phyloP scores from a whole-genome alignment of 192 early-diverging fungal species.

The Geranomyces michiganensis region DNA sequence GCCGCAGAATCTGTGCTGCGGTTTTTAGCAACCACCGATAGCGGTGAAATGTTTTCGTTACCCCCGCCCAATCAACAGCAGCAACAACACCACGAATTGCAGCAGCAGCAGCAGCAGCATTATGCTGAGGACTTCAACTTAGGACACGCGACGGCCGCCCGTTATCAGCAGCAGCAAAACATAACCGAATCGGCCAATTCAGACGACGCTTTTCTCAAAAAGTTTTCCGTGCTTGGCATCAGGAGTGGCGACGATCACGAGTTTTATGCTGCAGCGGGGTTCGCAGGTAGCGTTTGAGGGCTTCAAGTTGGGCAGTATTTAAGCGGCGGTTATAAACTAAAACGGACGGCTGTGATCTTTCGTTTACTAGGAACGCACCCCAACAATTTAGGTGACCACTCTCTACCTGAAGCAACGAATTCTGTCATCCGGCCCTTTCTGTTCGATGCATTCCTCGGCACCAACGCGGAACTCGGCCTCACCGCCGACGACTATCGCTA shows the following conservation, averaged over 20 bases:
- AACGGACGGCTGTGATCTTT: not conserved
- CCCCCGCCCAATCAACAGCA: slow-evolving; percentile 3
- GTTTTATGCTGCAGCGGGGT: too few relatives aligned
- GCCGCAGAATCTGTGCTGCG: slow-evolving; percentile 28
- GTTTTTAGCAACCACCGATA: slow-evolving; percentile 20
- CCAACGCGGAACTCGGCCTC: not conserved
- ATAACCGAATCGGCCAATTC: not conserved
- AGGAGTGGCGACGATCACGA: not conserved
- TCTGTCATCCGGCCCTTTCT: slow-evolving; percentile 27
- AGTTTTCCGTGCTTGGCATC: not conserved
- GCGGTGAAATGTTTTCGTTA: slow-evolving; percentile 1
- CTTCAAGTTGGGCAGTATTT: too few relatives aligned
- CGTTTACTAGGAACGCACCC: not conserved
- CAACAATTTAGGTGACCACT: not conserved
- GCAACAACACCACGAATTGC: not conserved
- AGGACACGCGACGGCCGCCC: too few relatives aligned
- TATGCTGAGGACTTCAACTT: too few relatives aligned
- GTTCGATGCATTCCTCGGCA: slow-evolving; percentile 10
- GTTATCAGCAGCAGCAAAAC: too few relatives aligned
- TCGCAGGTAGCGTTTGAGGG: too few relatives aligned
- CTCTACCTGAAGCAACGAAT: not conserved
- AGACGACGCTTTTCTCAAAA: not conserved
- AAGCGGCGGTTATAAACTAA: too few relatives aligned
- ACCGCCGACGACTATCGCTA: slow-evolving; percentile 7
- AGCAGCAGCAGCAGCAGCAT: not conserved